Conservation (phyloP, 2,329 filamentous ascomycete genomes). For the Chaetomium sp. region DNA sequence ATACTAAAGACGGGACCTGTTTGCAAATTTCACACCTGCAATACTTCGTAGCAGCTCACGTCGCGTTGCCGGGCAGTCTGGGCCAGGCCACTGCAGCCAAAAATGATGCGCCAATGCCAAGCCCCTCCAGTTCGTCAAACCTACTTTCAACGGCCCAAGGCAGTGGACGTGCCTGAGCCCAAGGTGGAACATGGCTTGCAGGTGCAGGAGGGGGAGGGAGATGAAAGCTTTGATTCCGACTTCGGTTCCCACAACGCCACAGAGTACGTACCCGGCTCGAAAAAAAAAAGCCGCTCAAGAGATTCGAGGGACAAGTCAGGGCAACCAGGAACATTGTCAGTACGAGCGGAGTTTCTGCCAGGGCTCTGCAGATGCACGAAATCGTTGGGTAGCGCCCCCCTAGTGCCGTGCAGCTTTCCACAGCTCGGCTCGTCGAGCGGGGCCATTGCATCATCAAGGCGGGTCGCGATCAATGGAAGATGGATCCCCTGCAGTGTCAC, state of each 20-base stretch:
- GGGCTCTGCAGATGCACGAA: not conserved
- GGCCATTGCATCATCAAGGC: conserved; percentile 26
- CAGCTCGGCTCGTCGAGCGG: not conserved
- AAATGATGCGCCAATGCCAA: conserved; percentile 14
- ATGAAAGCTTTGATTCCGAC: not conserved
- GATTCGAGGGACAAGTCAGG: not conserved
- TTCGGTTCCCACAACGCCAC: not conserved
- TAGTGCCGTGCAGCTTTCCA: not conserved
- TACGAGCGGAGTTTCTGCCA: not conserved
- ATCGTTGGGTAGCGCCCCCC: conserved; percentile 4
- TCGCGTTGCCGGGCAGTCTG: not conserved
- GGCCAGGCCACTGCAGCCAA: not conserved
- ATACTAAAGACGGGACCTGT: not conserved
- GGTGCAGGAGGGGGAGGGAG: conserved; percentile 8
- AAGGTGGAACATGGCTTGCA: conserved; percentile 7
- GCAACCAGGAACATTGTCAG: not conserved
- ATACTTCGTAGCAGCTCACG: not conserved
- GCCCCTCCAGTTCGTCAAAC: not conserved
- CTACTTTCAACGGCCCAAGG: not conserved
- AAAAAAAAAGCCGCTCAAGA: not conserved
- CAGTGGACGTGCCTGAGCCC: not conserved
- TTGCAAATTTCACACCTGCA: not conserved
- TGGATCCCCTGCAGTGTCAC: not conserved
- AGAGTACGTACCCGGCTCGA: not conserved
- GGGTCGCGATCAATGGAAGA: not conserved